Evolutionary conservation across 176 grass and related monocot genomes (phyloP).

Genomic region (Avena sativa): DNA sequence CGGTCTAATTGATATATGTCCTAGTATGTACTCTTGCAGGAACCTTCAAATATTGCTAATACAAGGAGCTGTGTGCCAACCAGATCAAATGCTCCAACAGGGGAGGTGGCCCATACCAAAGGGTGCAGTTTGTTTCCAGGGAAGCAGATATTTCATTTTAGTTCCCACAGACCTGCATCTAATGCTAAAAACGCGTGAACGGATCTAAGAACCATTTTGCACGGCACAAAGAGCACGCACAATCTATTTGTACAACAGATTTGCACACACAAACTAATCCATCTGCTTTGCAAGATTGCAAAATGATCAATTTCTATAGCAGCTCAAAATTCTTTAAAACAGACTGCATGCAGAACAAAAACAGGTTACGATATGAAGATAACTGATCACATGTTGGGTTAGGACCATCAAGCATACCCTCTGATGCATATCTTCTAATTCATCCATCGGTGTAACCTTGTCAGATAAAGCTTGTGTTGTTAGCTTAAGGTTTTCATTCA

Average conservation of each 20-base stretch:
- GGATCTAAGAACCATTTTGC: neutral
- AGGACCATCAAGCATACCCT: slow-evolving; percentile 68
- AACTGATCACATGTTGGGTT: slow-evolving; percentile 3
- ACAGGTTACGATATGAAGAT: neutral
- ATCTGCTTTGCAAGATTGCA: neutral
- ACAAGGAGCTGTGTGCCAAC: neutral
- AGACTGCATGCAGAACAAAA: slow-evolving; percentile 2
- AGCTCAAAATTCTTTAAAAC: slow-evolving; percentile 18
- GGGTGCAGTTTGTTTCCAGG: neutral
- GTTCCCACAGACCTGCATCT: neutral
- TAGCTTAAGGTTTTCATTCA: slow-evolving; percentile 88
- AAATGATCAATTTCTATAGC: slow-evolving; percentile 3
- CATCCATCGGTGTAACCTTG: slow-evolving; percentile 85
- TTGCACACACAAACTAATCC: slow-evolving; percentile 1
- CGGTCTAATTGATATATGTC: neutral
- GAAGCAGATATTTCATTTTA: neutral
- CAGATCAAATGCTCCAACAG: neutral
- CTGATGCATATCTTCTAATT: slow-evolving; percentile 94
- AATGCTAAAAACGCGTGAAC: neutral
- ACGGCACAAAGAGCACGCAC: neutral
- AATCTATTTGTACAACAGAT: neutral
- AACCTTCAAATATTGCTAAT: neutral
- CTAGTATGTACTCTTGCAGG: neutral
- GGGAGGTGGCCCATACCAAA: neutral
- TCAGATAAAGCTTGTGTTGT: slow-evolving; percentile 89